These are phyloP conservation scores for Endoconidiophora laricicola DNA, from an alignment of 2,329 filamentous ascomycete species.

Conservation along the genomic window DNA sequence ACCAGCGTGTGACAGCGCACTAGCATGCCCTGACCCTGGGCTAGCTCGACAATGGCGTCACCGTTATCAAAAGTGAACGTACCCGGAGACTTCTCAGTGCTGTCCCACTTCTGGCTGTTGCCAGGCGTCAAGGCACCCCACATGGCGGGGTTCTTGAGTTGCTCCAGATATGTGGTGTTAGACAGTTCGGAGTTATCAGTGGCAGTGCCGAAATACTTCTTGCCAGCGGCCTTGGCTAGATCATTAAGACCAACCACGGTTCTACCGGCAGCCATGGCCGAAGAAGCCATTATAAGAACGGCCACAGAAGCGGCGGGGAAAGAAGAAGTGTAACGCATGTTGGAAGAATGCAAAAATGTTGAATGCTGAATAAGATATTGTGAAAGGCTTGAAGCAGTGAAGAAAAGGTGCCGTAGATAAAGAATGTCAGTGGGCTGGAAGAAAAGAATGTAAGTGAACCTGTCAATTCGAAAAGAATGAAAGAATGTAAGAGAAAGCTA, in stretches of 20 bases:
- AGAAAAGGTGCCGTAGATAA: background rate
- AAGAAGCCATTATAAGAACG: constrained; percentile 16
- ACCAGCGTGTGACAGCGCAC: constrained; percentile 41
- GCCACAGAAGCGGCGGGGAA: background rate
- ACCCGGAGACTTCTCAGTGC: constrained; percentile 39
- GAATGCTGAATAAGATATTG: background rate
- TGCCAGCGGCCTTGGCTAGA: constrained; percentile 34
- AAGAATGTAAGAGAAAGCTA: constrained; percentile 8
- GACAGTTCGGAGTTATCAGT: constrained; percentile 32
- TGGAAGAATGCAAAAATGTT: constrained; percentile 4
- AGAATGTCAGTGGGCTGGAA: background rate
- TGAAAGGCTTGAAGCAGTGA: background rate
- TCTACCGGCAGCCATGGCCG: constrained; percentile 15
- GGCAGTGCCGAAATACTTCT: constrained; percentile 45
- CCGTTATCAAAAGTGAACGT: constrained; percentile 45
- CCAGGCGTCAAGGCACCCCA: constrained; percentile 46
- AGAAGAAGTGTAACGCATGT: constrained; percentile 16
- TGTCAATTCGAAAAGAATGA: constrained; percentile 4
- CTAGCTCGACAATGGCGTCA: constrained; percentile 31
- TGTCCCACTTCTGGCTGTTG: constrained; percentile 45
- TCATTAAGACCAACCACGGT: constrained; percentile 26
- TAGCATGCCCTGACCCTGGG: constrained; percentile 25
- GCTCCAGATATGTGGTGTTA: constrained; percentile 33
- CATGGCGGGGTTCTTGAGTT: constrained; percentile 32
- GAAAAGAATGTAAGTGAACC: constrained; percentile 10